Percentiles rank a stretch among this genome's conserved stretches.
phyloP scores from a whole-genome alignment of 2,329 filamentous ascomycete species.

The Penicillium sp. region DNA sequence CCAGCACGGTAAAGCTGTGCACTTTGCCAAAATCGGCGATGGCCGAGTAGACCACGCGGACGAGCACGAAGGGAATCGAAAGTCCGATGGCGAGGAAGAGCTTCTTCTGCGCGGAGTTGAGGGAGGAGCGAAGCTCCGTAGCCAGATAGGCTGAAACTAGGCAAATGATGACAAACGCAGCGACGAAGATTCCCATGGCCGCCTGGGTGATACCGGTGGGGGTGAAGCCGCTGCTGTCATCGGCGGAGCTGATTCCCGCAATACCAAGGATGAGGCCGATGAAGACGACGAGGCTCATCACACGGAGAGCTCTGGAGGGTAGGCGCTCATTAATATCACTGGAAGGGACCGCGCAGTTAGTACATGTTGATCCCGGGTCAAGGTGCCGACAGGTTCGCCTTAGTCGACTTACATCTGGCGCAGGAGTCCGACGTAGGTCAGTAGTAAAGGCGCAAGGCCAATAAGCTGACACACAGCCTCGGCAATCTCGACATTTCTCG shows the following conservation, averaged over 20 bases:
- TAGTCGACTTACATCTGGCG: slow-evolving; percentile 28
- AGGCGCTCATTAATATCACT: slow-evolving; percentile 17
- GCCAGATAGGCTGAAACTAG: slow-evolving; percentile 16
- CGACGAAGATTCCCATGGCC: slow-evolving; percentile 28
- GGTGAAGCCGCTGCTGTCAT: slow-evolving; percentile 6
- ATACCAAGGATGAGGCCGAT: slow-evolving; percentile 29
- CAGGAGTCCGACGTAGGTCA: slow-evolving; percentile 29
- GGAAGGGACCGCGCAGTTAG: background rate
- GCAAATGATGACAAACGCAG: slow-evolving; percentile 19
- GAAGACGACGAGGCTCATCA: slow-evolving; percentile 14
- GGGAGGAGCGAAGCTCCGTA: slow-evolving; percentile 14
- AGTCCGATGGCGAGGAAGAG: slow-evolving; percentile 28
- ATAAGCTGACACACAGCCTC: slow-evolving; percentile 30
- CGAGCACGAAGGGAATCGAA: slow-evolving; percentile 27
- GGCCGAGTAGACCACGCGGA: slow-evolving; percentile 29
- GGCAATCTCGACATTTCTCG: slow-evolving; percentile 19
- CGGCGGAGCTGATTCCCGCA: slow-evolving; percentile 18
- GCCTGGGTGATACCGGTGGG: slow-evolving; percentile 17
- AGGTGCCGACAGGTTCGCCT: background rate
- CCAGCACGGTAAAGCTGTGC: slow-evolving; percentile 6
- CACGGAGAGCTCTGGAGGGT: slow-evolving; percentile 10
- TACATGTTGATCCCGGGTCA: no score
- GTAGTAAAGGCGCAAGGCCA: slow-evolving; percentile 29
- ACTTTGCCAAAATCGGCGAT: slow-evolving; percentile 19
- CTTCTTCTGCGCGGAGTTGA: slow-evolving; percentile 22